Percentiles rank a stretch among this genome's conserved stretches.
Evolutionary conservation across 805 yeast genomes (phyloP).

Genomic region (Candida endomychidarum): DNA sequence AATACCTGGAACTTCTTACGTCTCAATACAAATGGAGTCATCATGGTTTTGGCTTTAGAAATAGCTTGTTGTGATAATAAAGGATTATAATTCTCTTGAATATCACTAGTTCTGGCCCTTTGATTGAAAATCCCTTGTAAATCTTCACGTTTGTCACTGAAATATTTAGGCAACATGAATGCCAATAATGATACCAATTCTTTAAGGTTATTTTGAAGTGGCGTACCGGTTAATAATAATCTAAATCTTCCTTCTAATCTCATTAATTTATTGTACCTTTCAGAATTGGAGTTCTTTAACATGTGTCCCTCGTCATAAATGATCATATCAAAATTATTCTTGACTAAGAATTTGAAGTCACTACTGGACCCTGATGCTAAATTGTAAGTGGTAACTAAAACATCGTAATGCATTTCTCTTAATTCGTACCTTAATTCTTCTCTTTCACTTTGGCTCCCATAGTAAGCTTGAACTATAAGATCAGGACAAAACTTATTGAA

Average conservation of each 20-base stretch:
- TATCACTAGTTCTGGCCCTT: constrained; percentile 67
- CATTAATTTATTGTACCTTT: constrained; percentile 86
- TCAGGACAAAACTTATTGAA: constrained; percentile 85
- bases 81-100: constrained; percentile 59
- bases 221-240: constrained; percentile 91
- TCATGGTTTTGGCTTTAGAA: constrained; percentile 91
- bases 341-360: constrained; percentile 76
- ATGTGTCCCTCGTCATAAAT: constrained; percentile 98
- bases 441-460: constrained; percentile 84
- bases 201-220: constrained; percentile 87
- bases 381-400: constrained; percentile 90
- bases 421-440: constrained; percentile 77
- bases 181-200: constrained; percentile 89
- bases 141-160: constrained; percentile 79
- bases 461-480: constrained; percentile 84
- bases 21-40: constrained; percentile 95
- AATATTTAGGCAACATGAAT: constrained; percentile 83
- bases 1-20: constrained; percentile 91
- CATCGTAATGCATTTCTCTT: constrained; percentile 65
- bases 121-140: constrained; percentile 82
- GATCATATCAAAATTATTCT: constrained; percentile 76
- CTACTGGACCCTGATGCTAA: constrained; percentile 83
- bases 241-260: constrained; percentile 80
- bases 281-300: constrained; percentile 86
- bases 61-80: constrained; percentile 89